A percentile compares a stretch with the other conserved stretches of the same genome.
phyloP scores from a whole-genome alignment of 1,284 basidiomycete species.

The Athelia psychrophila region DNA sequence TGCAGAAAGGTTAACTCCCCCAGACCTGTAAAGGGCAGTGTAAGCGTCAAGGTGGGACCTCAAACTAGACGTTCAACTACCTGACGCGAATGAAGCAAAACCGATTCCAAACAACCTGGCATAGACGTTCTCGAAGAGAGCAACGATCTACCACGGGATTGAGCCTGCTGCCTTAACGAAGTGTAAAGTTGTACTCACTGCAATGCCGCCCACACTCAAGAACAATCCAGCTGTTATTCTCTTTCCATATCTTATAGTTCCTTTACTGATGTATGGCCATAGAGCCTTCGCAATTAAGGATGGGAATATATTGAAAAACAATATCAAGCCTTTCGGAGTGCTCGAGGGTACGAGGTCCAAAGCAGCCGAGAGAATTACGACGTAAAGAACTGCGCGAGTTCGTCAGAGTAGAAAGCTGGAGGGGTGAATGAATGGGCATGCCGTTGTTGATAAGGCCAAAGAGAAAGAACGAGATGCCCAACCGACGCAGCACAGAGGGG shows the following conservation, averaged over 20 bases:
- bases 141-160: conserved; percentile 64
- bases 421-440: conserved; percentile 15
- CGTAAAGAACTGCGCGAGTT: conserved; percentile 72
- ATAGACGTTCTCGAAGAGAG: conserved; percentile 65
- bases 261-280: conserved; percentile 91
- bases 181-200: conserved; percentile 43
- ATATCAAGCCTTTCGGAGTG: conserved; percentile 91
- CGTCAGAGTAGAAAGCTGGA: not conserved
- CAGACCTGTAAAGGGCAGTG: conserved; percentile 48
- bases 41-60: not conserved
- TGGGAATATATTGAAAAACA: conserved; percentile 89
- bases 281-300: conserved; percentile 82
- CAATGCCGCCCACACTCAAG: conserved; percentile 78
- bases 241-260: conserved; percentile 74
- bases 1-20: conserved; percentile 96
- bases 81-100: conserved; percentile 89
- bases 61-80: conserved; percentile 29
- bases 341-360: conserved; percentile 90
- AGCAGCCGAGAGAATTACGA: conserved; percentile 95
- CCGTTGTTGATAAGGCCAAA: conserved; percentile 64
- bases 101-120: conserved; percentile 85
- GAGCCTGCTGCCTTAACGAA: not conserved
- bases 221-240: conserved; percentile 76
- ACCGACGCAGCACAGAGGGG: conserved; percentile 26
- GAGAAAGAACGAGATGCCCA: conserved; percentile 56